phyloP scores from a whole-genome alignment of 495 filamentous ascomycete genomes.

The Neohortaea acidophila region DNA sequence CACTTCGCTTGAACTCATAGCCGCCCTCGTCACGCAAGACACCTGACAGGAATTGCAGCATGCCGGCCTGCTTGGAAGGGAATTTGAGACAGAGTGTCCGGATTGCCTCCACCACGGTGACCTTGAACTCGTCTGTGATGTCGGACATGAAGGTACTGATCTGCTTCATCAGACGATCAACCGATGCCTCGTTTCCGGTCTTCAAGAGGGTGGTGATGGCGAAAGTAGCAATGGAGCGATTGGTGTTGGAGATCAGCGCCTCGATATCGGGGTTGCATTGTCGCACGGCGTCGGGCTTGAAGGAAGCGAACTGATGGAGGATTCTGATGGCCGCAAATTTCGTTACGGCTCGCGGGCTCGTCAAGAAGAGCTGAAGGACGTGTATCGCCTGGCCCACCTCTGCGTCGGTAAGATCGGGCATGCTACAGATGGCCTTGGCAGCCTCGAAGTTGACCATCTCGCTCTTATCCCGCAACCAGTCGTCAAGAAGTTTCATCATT shows the following conservation, averaged over 20 bases:
- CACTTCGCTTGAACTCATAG: slow-evolving; percentile 93
- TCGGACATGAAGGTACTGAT: slow-evolving; percentile 92
- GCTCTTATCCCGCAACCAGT: slow-evolving; percentile 95
- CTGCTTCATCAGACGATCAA: slow-evolving; percentile 97
- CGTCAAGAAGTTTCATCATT: slow-evolving; percentile 89
- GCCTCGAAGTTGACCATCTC: slow-evolving; percentile 99
- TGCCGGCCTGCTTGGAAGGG: slow-evolving; percentile 91
- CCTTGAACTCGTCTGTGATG: slow-evolving; percentile 98
- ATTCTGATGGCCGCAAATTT: slow-evolving; percentile 98
- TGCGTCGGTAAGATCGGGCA: slow-evolving; percentile 80
- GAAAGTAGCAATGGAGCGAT: slow-evolving; percentile 94
- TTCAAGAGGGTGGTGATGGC: slow-evolving; percentile 96
- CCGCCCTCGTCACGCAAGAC: slow-evolving; percentile 93
- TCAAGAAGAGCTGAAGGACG: slow-evolving; percentile 88
- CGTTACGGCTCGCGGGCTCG: slow-evolving; percentile 88
- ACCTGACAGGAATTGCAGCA: slow-evolving; percentile 90
- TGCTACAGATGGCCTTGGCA: slow-evolving; percentile 90
- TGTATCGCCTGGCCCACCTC: slow-evolving; percentile 90
- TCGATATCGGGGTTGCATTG: slow-evolving; percentile 96
- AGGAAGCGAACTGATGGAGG: slow-evolving; percentile 84
- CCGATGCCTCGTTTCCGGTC: slow-evolving; percentile 92
- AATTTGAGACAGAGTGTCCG: slow-evolving; percentile 95
- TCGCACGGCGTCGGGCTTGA: slow-evolving; percentile 84
- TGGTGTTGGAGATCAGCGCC: slow-evolving; percentile 84
- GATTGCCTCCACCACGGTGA: slow-evolving; percentile 96